A percentile compares a stretch with the other conserved stretches of the same genome.
phyloP scores from a whole-genome alignment of 1,139 yeast species.

The Kurtzmaniella natalensis region DNA sequence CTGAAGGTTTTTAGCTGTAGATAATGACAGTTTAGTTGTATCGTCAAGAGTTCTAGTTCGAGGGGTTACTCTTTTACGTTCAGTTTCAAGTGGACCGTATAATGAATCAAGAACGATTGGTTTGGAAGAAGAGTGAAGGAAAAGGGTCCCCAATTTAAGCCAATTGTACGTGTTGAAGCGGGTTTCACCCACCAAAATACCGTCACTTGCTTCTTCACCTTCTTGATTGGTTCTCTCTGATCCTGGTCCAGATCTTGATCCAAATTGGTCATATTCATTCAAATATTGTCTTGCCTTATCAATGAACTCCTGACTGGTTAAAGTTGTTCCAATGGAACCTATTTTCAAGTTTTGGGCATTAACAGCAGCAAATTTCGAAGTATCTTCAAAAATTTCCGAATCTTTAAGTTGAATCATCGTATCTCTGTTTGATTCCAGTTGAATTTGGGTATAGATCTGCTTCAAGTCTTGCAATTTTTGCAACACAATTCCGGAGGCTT shows the following conservation, averaged over 20 bases:
- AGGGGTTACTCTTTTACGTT: conserved; percentile 40
- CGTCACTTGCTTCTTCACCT: conserved; percentile 14
- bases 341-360: conserved; percentile 58
- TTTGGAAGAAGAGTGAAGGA: conserved; percentile 41
- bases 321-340: conserved; percentile 47
- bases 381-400: conserved; percentile 38
- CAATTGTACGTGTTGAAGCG: conserved; percentile 46
- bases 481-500: conserved; percentile 25
- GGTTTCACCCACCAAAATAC: conserved; percentile 4
- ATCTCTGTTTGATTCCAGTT: conserved; percentile 23
- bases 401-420: conserved; percentile 28
- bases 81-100: conserved; percentile 69
- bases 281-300: conserved; percentile 35
- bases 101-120: conserved; percentile 57
- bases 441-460: conserved; percentile 25
- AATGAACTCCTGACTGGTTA: conserved; percentile 46
- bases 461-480: conserved; percentile 26
- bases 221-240: conserved; percentile 12
- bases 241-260: conserved; percentile 3
- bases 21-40: conserved; percentile 27
- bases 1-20: conserved; percentile 52
- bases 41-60: conserved; percentile 40
- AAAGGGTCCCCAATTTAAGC: conserved; percentile 56
- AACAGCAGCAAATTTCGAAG: conserved; percentile 37
- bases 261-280: conserved; percentile 16